Conservation (phyloP, 768 basidiomycete genomes). For the Chalciporus piperatus region DNA sequence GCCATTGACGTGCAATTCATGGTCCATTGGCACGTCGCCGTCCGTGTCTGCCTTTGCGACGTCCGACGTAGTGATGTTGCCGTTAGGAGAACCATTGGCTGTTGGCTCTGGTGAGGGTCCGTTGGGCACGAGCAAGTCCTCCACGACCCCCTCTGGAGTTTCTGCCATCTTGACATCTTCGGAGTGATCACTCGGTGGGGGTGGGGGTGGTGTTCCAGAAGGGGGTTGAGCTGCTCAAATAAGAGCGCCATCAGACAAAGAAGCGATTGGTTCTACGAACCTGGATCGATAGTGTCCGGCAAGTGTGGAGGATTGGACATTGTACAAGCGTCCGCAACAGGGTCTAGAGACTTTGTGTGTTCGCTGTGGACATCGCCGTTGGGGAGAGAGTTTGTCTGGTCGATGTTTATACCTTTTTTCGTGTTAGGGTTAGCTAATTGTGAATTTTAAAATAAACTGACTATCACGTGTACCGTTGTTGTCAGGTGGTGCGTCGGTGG, state of each 20-base stretch:
- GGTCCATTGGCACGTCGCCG: slow-evolving; percentile 33
- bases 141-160: slow-evolving; percentile 17
- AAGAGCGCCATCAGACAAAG: slow-evolving; percentile 25
- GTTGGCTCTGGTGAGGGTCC: slow-evolving; percentile 11
- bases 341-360: slow-evolving; percentile 44
- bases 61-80: slow-evolving; percentile 34
- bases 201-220: slow-evolving; percentile 45
- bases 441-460: slow-evolving; percentile 28
- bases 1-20: slow-evolving; percentile 24
- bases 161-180: slow-evolving; percentile 60
- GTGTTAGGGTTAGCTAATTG: slow-evolving; percentile 40
- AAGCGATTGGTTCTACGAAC: slow-evolving; percentile 36
- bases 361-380: slow-evolving; percentile 70
- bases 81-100: slow-evolving; percentile 14
- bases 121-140: slow-evolving; percentile 13
- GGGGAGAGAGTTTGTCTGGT: slow-evolving; percentile 43
- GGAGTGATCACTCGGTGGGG: slow-evolving; percentile 38
- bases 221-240: slow-evolving; percentile 41
- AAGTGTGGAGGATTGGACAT: slow-evolving; percentile 37
- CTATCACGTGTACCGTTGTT: slow-evolving; percentile 41
- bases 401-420: slow-evolving; percentile 17
- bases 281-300: slow-evolving; percentile 46
- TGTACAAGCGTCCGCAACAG: slow-evolving; percentile 32
- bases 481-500: slow-evolving; percentile 20
- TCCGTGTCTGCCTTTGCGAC: slow-evolving; percentile 20